Percentiles rank a stretch among this genome's conserved stretches.
Evolutionary conservation across 2,329 filamentous ascomycete genomes (phyloP).

Genomic region (Aspergillus uvarum): DNA sequence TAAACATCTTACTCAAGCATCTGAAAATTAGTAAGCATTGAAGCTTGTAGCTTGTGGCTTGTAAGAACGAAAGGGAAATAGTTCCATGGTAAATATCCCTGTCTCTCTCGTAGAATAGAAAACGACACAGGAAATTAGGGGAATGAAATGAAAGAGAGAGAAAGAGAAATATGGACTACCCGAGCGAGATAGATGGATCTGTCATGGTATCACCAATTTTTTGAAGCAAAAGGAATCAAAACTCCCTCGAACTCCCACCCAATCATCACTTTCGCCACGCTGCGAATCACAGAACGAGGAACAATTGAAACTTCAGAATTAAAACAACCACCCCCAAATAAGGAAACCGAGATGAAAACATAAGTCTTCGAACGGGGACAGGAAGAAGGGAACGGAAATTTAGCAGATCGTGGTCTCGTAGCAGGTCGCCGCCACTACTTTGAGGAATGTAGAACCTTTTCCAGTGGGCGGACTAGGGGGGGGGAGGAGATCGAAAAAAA

Average conservation of each 20-base stretch:
- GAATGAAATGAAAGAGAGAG: not conserved
- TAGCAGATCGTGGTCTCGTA: conserved; percentile 1
- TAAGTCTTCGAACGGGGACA: not conserved
- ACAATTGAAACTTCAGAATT: not conserved
- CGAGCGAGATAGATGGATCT: conserved; percentile 31
- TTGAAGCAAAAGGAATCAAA: not conserved
- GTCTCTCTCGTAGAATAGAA: not conserved
- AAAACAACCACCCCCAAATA: not conserved
- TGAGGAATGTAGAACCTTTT: not conserved
- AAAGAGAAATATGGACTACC: conserved; percentile 37
- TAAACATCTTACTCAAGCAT: not conserved
- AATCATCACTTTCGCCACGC: conserved; percentile 12
- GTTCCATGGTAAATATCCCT: not conserved
- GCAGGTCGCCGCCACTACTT: not conserved
- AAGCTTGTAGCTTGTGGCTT: too few relatives aligned
- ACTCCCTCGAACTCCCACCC: not conserved
- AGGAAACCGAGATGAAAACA: not conserved
- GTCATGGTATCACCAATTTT: not conserved
- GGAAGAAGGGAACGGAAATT: not conserved
- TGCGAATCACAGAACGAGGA: conserved; percentile 7
- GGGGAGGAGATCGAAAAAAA: not conserved
- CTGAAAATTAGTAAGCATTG: too few relatives aligned
- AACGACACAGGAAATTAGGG: not conserved
- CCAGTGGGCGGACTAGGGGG: too few relatives aligned
- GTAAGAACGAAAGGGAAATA: not conserved